phyloP scores from a whole-genome alignment of 148 eudicot genomes.

The Fagopyrum esculentum region DNA sequence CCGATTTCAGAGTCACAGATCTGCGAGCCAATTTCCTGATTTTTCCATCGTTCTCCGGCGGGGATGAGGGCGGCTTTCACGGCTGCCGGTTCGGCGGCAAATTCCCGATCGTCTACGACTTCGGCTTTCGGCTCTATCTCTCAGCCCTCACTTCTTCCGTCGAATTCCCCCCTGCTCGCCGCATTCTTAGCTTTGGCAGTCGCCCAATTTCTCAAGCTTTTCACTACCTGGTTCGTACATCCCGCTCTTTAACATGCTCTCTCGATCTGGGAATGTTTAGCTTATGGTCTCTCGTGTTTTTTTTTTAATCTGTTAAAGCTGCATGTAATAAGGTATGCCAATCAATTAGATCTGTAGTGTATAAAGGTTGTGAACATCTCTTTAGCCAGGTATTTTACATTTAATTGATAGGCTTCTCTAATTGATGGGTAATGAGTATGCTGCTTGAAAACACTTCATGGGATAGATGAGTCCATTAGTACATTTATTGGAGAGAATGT shows the following conservation, averaged over 20 bases:
- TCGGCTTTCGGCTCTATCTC: slow-evolving; percentile 13
- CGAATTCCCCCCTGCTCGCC: slow-evolving; percentile 30
- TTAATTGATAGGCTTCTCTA: not conserved
- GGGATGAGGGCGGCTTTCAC: slow-evolving; percentile 17
- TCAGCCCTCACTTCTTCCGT: slow-evolving; percentile 18
- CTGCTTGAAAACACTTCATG: not conserved
- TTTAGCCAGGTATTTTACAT: not conserved
- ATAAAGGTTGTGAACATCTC: not conserved
- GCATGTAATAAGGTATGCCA: not conserved
- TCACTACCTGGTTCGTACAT: slow-evolving; percentile 39
- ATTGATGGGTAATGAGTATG: no score
- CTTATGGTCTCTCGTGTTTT: not conserved
- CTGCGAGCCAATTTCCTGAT: not conserved
- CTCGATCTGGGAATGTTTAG: not conserved
- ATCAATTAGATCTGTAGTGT: not conserved
- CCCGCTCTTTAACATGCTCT: not conserved
- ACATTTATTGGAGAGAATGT: not conserved
- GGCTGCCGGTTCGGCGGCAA: slow-evolving; percentile 17
- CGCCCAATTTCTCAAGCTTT: slow-evolving; percentile 50
- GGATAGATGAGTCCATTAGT: not conserved
- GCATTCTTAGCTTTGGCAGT: slow-evolving; percentile 42
- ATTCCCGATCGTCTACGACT: not conserved
- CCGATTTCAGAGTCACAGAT: not conserved
- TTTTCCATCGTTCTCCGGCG: not conserved
- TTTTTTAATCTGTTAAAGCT: not conserved